Conservation (phyloP, 2,329 filamentous ascomycete species). For the Sarocladiaceae sp. region DNA sequence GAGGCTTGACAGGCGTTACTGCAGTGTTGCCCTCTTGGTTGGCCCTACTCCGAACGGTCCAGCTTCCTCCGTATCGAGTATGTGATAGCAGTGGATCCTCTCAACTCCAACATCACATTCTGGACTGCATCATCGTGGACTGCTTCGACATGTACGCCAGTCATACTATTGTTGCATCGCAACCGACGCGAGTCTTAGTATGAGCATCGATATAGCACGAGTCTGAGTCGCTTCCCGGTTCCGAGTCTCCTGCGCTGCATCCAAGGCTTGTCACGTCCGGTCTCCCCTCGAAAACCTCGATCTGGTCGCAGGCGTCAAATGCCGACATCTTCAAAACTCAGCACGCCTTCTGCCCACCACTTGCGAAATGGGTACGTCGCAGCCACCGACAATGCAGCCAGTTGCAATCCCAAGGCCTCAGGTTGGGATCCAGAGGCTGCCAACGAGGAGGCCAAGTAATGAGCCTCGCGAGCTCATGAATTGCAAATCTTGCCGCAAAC, state of each 20-base stretch:
- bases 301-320: too few species aligned
- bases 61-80: slow-evolving; percentile 1
- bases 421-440: slow-evolving; percentile 74
- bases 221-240: too few species aligned
- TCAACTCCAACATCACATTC: too few species aligned
- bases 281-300: not conserved
- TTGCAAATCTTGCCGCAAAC: slow-evolving; percentile 87
- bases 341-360: slow-evolving; percentile 33
- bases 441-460: slow-evolving; percentile 61
- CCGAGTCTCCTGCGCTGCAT: too few species aligned
- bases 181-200: too few species aligned
- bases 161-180: too few species aligned
- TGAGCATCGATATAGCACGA: too few species aligned
- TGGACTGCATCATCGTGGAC: too few species aligned
- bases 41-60: not conserved
- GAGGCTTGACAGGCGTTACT: too few species aligned
- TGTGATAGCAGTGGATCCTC: not conserved
- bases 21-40: not conserved
- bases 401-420: slow-evolving; percentile 64
- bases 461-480: slow-evolving; percentile 90
- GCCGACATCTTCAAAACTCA: slow-evolving; percentile 16
- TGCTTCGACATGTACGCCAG: too few species aligned
- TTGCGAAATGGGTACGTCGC: slow-evolving; percentile 35
- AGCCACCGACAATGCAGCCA: slow-evolving; percentile 36
- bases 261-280: not conserved